These are phyloP conservation scores for Pichia sp. DNA, from an alignment of 1,139 yeast genomes.

Conservation along the genomic window DNA sequence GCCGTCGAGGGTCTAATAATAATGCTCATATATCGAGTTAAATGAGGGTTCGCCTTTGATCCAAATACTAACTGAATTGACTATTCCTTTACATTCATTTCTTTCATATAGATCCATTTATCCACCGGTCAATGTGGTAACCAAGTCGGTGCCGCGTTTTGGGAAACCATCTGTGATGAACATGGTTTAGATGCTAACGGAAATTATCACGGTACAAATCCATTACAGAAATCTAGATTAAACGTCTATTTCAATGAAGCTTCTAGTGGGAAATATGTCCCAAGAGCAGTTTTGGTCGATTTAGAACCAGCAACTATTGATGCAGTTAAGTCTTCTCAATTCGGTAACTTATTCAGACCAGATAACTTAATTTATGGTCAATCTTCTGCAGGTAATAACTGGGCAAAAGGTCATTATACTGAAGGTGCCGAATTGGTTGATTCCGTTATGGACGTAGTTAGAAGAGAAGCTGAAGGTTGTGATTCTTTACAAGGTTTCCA, in stretches of 20 bases:
- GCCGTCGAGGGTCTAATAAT: no score
- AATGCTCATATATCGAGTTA: no score
- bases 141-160: constrained; percentile 96
- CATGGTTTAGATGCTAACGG: constrained; percentile 90
- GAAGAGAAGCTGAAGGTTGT: constrained; percentile 91
- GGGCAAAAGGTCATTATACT: constrained; percentile 96
- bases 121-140: constrained; percentile 99
- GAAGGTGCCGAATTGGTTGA: constrained; percentile 94
- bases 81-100: not conserved
- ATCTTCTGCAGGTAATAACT: constrained; percentile 88
- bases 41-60: no score
- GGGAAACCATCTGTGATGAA: constrained; percentile 97
- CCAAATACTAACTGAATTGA: no score
- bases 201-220: constrained; percentile 59
- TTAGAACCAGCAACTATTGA: constrained; percentile 93
- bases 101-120: constrained; percentile 60
- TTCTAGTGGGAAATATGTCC: constrained; percentile 80
- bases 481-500: constrained; percentile 93
- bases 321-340: constrained; percentile 64
- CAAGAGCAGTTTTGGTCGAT: constrained; percentile 88
- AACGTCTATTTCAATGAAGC: constrained; percentile 60
- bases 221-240: constrained; percentile 53
- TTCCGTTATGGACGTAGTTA: constrained; percentile 76
- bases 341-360: constrained; percentile 83
- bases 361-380: constrained; percentile 86